Base-by-base conservation (phyloP, 2,329 filamentous ascomycete species). In the Penicillium palitans region DNA sequence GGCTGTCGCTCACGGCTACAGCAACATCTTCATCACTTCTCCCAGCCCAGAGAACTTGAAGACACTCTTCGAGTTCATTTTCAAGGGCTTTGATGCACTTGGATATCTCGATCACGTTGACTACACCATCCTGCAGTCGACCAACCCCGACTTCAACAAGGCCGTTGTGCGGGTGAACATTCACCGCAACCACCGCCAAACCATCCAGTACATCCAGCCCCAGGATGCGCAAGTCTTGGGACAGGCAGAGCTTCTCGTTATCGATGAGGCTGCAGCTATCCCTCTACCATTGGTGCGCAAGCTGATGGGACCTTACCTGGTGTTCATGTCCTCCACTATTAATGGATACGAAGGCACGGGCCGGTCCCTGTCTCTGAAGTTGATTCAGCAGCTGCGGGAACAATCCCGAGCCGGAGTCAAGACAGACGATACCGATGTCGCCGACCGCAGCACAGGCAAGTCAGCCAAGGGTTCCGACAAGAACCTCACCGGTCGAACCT, bases 291-390 rank as follows among this genome's bases (percentile, higher is more conserved):
- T 98, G 3, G 95, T 99, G 8, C 85, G 89, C 67, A 97, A 97
- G 77, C 82, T 99, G 41, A 93, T 99, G 86, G 95, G 95, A 0
- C 93, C 93, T 15, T 99, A 99, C 75, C 81, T 99, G 39, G 92
- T 98, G 9, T 99, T 99, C 77, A 98, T 99, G 95, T 92, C 96
- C 0, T 99, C 95, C 0, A 99, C 95, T 2, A 97, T 99, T 79
- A 98, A 98, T 72, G 95, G 95, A 58, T 99, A 99, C 73, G 95
- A 99, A 79, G 95, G 95, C 57, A 99, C 95, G 7, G 95, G 95
- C 41, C 87, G 95, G 58, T 98, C 95, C 1, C 83, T 99, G 6
- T 98, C 95, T 0, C 80, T 99, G 54, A 99, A 99, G 79, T 83
- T 99, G 65, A 97, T 99, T 64, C 96, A 98, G 74, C 93, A 99